Evolutionary conservation across 1,139 yeast species (phyloP), one percentile per base, ranked within the genome.

Genomic region (Candida sanyaensis): DNA sequence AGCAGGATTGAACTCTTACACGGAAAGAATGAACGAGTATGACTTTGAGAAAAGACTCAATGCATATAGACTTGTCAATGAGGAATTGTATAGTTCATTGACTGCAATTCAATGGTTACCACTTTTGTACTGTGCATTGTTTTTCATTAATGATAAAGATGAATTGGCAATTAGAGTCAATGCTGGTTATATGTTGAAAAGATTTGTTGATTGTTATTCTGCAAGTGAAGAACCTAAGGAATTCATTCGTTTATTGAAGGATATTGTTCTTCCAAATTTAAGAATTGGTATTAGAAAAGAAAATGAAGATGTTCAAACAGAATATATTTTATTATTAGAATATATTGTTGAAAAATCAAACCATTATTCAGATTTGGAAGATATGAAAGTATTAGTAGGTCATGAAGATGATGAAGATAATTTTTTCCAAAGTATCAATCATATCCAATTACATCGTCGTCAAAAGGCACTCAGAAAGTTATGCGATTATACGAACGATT

Each of bases 381-480:
- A 88, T 56, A 77, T 91, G 92, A 78, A 79, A 50, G 74, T 80
- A 1, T 70, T 93, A 43, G 46, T 45, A 12, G 47, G 86, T 1
- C 32, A 41, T 34, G 85, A 84, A 38, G 96, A 90, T 58, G 96
- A 86, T 42, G 97, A 90, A 58, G 87, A 91, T 1, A 85, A 89
- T 63, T 91, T 93, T 61, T 93, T 93, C 71, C 70, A 75, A 49
- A 91, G 91, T 59, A 76, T 95, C 39, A 79, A 79, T 52, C 97
- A 93, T 62, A 84, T 93, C 44, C 99, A 95, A 68, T 62, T 86
- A 23, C 92, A 87, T 60, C 82, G 96, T 67, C 86, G 97, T 58
- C 91, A 87, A 63, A 78, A 90, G 58, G 96, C 97, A 0, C 75
- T 93, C 26, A 78, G 82, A 56, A 78, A 88, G 50, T 69, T 90